Evolutionary conservation across 2,329 filamentous ascomycete species (phyloP).

Genomic region (Triangularia setosa): DNA sequence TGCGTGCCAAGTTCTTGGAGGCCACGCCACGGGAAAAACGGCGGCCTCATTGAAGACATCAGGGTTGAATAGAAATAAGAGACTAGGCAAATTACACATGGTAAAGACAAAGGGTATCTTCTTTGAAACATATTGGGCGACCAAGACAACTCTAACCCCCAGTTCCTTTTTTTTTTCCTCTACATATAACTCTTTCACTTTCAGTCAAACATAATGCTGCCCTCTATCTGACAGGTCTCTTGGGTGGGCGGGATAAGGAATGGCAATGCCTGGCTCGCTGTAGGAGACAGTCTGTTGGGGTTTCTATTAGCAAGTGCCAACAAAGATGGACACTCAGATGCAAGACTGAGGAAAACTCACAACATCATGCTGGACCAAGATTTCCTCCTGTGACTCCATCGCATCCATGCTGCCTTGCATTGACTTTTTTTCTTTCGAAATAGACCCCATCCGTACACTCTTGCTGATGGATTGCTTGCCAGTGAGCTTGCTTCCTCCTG

Average conservation of each 20-base stretch:
- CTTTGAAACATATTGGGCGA: neutral
- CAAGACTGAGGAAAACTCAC: slow-evolving; percentile 1
- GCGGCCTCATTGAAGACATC: neutral
- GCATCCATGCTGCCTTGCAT: slow-evolving; percentile 4
- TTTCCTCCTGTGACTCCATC: slow-evolving; percentile 23
- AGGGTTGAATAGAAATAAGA: neutral
- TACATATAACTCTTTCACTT: neutral
- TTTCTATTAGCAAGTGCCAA: neutral
- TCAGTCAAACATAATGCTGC: neutral
- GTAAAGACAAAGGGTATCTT: neutral
- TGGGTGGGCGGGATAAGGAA: neutral
- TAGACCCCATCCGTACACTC: slow-evolving; percentile 17
- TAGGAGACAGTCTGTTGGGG: neutral
- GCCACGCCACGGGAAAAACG: neutral
- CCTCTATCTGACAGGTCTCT: neutral
- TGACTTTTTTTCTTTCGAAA: slow-evolving; percentile 17
- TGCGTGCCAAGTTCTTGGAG: neutral
- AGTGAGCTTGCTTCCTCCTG: neutral
- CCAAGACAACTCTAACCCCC: neutral
- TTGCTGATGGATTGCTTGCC: slow-evolving; percentile 10
- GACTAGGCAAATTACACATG: neutral
- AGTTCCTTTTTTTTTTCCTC: neutral
- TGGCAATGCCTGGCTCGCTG: neutral
- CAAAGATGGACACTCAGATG: neutral
- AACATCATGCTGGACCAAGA: slow-evolving; percentile 33